phyloP scores from a whole-genome alignment of 2,329 filamentous ascomycete genomes.

The Beauveria caledonica region DNA sequence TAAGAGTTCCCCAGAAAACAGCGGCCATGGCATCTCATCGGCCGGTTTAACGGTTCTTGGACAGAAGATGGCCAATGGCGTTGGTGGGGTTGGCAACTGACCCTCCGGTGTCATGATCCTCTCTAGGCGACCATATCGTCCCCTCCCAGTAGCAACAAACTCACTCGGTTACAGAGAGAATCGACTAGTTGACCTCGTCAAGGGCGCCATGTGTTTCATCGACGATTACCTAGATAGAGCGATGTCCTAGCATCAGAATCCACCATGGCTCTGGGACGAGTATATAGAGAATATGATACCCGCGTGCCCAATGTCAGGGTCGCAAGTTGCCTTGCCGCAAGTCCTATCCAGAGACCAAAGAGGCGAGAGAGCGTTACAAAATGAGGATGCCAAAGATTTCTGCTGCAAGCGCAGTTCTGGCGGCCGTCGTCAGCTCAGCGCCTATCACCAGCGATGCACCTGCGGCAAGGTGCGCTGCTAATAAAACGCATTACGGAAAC shows the following conservation, averaged over 20 bases:
- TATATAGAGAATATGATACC: neutral
- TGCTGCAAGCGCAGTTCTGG: neutral
- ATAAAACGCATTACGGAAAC: conserved; percentile 1
- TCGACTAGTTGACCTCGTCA: neutral
- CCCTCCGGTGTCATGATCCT: neutral
- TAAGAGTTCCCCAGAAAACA: no score
- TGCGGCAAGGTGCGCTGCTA: neutral
- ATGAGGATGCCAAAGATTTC: conserved; percentile 1
- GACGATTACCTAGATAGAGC: neutral
- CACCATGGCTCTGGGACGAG: neutral
- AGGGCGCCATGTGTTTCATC: neutral
- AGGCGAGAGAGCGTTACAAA: neutral
- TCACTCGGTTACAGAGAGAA: neutral
- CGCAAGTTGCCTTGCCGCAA: no score
- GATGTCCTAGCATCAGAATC: neutral
- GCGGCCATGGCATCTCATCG: no score
- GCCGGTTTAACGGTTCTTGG: no score
- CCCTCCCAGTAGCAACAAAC: neutral
- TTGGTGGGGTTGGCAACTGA: no score
- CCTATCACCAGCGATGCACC: neutral
- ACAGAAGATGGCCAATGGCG: no score
- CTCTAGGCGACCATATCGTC: neutral
- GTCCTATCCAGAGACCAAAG: no score
- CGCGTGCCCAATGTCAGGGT: no score
- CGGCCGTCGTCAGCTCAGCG: neutral